Evolutionary conservation across 139 green algal genomes (phyloP).

Genomic region (Micractinium sp.): DNA sequence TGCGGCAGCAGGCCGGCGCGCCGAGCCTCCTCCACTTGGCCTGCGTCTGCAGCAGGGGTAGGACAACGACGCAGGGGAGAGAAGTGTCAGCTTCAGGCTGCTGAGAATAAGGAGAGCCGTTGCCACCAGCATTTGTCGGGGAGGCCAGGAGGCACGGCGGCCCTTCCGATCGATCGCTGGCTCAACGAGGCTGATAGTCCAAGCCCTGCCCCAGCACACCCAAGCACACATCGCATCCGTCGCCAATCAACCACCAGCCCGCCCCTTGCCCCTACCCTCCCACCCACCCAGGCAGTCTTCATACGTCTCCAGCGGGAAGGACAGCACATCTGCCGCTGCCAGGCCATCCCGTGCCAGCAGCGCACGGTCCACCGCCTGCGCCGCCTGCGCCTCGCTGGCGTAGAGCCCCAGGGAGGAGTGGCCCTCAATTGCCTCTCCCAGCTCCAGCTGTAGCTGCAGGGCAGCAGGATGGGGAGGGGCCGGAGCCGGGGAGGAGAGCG

Average conservation of each 20-base stretch:
- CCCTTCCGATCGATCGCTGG: neutral
- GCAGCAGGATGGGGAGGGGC: neutral
- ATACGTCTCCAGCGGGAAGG: slow-evolving; percentile 9
- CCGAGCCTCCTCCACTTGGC: neutral
- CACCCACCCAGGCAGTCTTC: neutral
- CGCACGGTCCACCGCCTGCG: neutral
- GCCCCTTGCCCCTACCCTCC: no score
- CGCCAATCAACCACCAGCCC: neutral
- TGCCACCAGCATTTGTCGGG: neutral
- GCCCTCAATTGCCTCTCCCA: neutral
- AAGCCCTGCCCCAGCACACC: neutral
- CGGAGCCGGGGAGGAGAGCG: neutral
- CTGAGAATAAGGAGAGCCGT: neutral
- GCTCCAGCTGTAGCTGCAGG: neutral
- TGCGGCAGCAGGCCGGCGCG: neutral
- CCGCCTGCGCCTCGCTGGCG: neutral
- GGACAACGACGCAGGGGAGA: neutral
- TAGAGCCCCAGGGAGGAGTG: neutral
- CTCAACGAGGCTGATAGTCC: neutral
- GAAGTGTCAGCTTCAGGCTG: neutral
- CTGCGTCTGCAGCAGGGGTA: neutral
- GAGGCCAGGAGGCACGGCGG: neutral
- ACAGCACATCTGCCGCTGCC: neutral
- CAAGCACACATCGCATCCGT: no score
- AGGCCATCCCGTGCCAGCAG: slow-evolving; percentile 20